Evolutionary conservation across 2,329 filamentous ascomycete genomes (phyloP).

Genomic region (Nannizziopsis barbatae): DNA sequence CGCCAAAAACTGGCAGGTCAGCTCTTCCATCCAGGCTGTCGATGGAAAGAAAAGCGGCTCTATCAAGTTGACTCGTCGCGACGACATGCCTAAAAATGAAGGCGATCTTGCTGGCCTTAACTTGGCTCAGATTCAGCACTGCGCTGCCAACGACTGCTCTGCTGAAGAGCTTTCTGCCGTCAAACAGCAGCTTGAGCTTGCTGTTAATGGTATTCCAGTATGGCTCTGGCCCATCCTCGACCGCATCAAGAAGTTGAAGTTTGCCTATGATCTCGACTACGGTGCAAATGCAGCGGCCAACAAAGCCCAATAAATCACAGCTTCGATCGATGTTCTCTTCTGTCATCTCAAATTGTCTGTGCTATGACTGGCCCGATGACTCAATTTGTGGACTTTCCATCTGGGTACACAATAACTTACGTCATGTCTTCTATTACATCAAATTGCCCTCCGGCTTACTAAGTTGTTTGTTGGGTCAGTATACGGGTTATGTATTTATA

Average conservation of each 20-base stretch:
- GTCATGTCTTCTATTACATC: no score
- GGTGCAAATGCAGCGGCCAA: background rate
- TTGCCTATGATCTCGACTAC: conserved; percentile 12
- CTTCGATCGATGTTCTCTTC: no score
- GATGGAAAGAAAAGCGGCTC: background rate
- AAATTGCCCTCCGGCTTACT: no score
- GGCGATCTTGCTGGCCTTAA: conserved; percentile 1
- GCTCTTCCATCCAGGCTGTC: background rate
- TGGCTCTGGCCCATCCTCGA: conserved; percentile 10
- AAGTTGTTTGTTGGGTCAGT: no score
- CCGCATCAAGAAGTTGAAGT: conserved; percentile 9
- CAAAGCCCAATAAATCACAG: background rate
- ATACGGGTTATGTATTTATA: no score
- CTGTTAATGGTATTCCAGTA: background rate
- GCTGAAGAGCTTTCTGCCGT: conserved; percentile 3
- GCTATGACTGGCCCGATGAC: no score
- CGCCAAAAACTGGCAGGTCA: conserved; percentile 8
- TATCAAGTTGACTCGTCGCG: conserved; percentile 5
- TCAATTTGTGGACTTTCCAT: no score
- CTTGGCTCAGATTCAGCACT: conserved; percentile 2
- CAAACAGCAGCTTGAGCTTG: conserved; percentile 5
- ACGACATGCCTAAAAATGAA: background rate
- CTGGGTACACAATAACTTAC: no score
- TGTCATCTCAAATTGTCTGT: no score
- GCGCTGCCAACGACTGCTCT: conserved; percentile 6